Percentiles rank a stretch among this genome's conserved stretches.
Conservation (phyloP, 257 asterid species). For the Phtheirospermum japonicum region DNA sequence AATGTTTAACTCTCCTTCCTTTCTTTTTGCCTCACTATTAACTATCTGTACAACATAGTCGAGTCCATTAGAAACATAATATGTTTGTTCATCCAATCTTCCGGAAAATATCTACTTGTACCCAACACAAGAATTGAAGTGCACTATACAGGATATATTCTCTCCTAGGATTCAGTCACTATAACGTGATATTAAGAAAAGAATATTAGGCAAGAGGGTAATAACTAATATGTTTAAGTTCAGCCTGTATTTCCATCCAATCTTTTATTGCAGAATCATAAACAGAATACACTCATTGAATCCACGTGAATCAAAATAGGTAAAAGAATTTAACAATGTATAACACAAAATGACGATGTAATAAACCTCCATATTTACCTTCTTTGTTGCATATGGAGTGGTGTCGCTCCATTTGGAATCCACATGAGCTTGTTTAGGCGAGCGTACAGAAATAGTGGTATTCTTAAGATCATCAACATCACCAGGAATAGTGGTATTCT, state of each 20-base stretch:
- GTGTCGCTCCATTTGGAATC: constrained; percentile 83
- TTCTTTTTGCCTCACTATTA: neutral
- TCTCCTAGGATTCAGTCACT: neutral
- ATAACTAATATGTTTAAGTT: too few relatives aligned
- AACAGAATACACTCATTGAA: too few relatives aligned
- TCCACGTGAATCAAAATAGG: neutral
- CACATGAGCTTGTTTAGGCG: constrained; percentile 37
- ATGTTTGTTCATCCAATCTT: constrained; percentile 2
- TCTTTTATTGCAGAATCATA: too few relatives aligned
- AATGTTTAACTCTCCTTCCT: neutral
- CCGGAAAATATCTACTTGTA: neutral
- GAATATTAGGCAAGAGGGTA: too few relatives aligned
- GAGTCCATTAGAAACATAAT: neutral
- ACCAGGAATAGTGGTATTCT: neutral
- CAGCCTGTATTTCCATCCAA: too few relatives aligned
- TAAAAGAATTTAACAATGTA: constrained; percentile 1
- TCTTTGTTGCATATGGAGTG: constrained; percentile 60
- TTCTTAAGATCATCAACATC: neutral
- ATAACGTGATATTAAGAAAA: too few relatives aligned
- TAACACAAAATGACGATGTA: neutral
- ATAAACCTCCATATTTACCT: constrained; percentile 45
- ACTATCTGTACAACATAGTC: neutral
- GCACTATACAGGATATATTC: neutral
- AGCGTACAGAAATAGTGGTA: constrained; percentile 30
- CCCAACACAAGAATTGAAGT: neutral